Base-by-base conservation (phyloP, 2,329 filamentous ascomycete species). In the Phaeoacremonium minimum region DNA sequence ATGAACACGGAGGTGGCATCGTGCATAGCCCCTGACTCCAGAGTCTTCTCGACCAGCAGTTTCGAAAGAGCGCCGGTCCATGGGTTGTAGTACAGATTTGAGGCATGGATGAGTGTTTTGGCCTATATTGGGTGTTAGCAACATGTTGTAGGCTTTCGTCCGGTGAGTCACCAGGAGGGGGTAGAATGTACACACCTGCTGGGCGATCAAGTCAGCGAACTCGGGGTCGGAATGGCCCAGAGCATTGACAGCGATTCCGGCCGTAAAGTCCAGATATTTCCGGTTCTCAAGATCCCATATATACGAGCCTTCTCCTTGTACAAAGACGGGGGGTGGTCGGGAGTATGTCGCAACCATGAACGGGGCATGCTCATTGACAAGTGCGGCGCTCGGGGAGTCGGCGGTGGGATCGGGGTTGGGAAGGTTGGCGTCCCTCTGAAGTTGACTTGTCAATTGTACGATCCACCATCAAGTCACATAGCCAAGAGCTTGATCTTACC, bases 271-370 rank as follows among this genome's bases (percentile, higher is more conserved):
- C 18, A 98, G 74, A 58, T 96, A 98, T 58, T 81, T 82, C 43
- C 87, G 73, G 56, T 93, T 86, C 66, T 96, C 89, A 26, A 91
- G 67, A 58, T 98, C 93, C 79, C 83, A 97, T 44, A 98, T 63
- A 58, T 89, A 90, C 42, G 84, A 89, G 3, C 93, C 93, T 56
- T 88, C 71, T 45, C 90, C 93, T 58, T 83, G 86, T 40, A 89
- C 80, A 61, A 98, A 96, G 55, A 97, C 86, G 3, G 89, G 88
- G 30, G 85, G 75, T 33, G 93, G 91, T 17, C 93, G 87, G 35
- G 88, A 81, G 63, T 98, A 98, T 36, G 93, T 98, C 3, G 89
- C 84, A 18, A 98, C 86, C 91, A 98, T 97, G 65, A 82, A 97
- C 4, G 86, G 85, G 19, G 82, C 75, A 52, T 89, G 81, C 43